Evolutionary conservation across 2,329 filamentous ascomycete genomes (phyloP).

Genomic region (Fusarium acutatum): DNA sequence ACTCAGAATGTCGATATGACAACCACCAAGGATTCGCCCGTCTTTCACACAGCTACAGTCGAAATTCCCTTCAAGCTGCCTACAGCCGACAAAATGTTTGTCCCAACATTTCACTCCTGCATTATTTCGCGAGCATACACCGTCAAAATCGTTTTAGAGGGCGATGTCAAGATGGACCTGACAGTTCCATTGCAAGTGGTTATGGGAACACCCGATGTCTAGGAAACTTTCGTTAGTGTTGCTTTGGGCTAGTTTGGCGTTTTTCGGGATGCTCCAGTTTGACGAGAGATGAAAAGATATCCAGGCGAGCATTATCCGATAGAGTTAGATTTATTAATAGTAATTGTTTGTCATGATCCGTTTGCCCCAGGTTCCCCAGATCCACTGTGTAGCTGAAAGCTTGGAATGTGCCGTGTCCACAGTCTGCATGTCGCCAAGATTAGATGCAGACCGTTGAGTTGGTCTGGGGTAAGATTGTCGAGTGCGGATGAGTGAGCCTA

Average conservation of each 20-base stretch:
- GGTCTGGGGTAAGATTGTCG: neutral
- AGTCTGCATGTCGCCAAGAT: neutral
- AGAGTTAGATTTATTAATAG: constrained; percentile 22
- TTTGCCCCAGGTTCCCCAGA: neutral
- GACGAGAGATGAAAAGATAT: constrained; percentile 28
- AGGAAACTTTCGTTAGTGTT: neutral
- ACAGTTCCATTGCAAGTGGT: constrained; percentile 26
- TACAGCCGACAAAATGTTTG: constrained; percentile 24
- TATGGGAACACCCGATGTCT: constrained; percentile 19
- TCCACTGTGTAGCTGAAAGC: neutral
- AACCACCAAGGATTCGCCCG: constrained; percentile 5
- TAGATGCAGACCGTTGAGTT: neutral
- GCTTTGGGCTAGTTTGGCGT: neutral
- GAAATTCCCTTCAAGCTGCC: constrained; percentile 23
- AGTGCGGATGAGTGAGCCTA: neutral
- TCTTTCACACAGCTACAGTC: constrained; percentile 30
- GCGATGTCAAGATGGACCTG: constrained; percentile 31
- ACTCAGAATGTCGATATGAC: constrained; percentile 28
- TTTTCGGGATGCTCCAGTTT: neutral
- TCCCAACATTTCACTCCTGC: constrained; percentile 27
- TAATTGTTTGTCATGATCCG: neutral
- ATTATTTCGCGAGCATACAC: constrained; percentile 25
- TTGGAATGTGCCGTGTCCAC: neutral
- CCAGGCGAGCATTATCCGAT: constrained; percentile 19
- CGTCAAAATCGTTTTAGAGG: constrained; percentile 22